Conservation (phyloP, 331 rosid species). For the Rosa hybrid region DNA sequence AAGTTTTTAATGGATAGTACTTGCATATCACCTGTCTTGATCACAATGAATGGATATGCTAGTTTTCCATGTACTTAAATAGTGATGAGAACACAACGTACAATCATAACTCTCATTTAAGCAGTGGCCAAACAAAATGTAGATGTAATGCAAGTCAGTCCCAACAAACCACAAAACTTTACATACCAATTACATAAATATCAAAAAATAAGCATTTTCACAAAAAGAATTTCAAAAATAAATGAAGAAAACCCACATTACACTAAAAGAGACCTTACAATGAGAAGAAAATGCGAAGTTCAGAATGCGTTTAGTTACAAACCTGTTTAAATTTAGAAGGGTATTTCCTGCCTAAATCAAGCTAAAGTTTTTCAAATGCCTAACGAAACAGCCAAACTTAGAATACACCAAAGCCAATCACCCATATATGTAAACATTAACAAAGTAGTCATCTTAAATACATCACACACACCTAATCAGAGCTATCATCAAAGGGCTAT, state of each 20-base stretch:
- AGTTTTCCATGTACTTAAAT: neutral
- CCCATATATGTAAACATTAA: conserved; percentile 56
- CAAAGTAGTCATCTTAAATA: conserved; percentile 59
- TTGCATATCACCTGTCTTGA: neutral
- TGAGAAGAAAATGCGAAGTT: conserved; percentile 28
- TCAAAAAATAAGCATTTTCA: neutral
- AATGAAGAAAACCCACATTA: conserved; percentile 39
- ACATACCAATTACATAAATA: neutral
- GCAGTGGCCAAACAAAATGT: neutral
- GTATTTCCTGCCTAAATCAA: conserved; percentile 76
- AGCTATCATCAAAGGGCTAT: conserved; percentile 39
- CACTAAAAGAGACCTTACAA: conserved; percentile 48
- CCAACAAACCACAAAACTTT: neutral
- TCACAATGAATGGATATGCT: neutral
- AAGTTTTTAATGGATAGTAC: too few species aligned
- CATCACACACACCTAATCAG: conserved; percentile 79
- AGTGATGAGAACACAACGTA: neutral
- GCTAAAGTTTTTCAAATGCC: conserved; percentile 57
- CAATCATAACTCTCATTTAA: neutral
- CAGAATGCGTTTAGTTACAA: conserved; percentile 72
- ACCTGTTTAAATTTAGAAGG: conserved; percentile 56
- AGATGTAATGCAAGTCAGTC: neutral
- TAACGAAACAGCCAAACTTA: conserved; percentile 58
- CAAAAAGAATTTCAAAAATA: neutral
- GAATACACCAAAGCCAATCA: conserved; percentile 69